These are phyloP conservation scores for Colletotrichum sp. DNA, from an alignment of 2,329 filamentous ascomycete species.

Conservation along the genomic window DNA sequence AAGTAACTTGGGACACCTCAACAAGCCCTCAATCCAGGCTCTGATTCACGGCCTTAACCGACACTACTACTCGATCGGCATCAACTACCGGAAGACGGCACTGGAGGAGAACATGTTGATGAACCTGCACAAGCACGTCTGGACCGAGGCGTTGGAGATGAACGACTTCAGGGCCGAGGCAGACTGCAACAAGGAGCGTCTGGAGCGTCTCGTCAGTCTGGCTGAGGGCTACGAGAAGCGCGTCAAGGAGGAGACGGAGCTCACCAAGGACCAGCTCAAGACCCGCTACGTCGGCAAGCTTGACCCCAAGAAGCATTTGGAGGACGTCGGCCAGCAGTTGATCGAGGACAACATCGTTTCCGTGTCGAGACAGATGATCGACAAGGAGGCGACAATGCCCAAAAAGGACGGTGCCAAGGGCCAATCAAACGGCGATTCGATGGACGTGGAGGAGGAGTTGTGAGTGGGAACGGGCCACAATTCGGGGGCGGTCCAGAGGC, in stretches of 20 bases:
- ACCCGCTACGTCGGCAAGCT: constrained; percentile 99
- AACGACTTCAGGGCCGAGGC: constrained; percentile 90
- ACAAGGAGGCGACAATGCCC: constrained; percentile 96
- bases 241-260: constrained; percentile 97
- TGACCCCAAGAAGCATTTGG: constrained; percentile 98
- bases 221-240: constrained; percentile 98
- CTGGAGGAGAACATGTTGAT: constrained; percentile 99
- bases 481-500: constrained; percentile 16
- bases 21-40: constrained; percentile 99
- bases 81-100: constrained; percentile 97
- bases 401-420: constrained; percentile 65
- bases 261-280: constrained; percentile 97
- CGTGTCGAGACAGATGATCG: constrained; percentile 98
- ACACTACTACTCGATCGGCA: constrained; percentile 99
- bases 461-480: constrained; percentile 16
- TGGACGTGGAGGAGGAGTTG: constrained; percentile 73
- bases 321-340: constrained; percentile 93
- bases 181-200: constrained; percentile 82
- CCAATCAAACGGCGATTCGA: constrained; percentile 60
- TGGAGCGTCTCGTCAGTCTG: constrained; percentile 86
- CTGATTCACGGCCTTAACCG: constrained; percentile 97
- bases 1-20: constrained; percentile 95
- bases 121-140: constrained; percentile 99
- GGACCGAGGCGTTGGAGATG: constrained; percentile 98
- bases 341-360: constrained; percentile 99